Percentiles rank a stretch among this genome's conserved stretches.
Evolutionary conservation across 2,329 filamentous ascomycete genomes (phyloP).

Genomic region (Cadophora sp.): DNA sequence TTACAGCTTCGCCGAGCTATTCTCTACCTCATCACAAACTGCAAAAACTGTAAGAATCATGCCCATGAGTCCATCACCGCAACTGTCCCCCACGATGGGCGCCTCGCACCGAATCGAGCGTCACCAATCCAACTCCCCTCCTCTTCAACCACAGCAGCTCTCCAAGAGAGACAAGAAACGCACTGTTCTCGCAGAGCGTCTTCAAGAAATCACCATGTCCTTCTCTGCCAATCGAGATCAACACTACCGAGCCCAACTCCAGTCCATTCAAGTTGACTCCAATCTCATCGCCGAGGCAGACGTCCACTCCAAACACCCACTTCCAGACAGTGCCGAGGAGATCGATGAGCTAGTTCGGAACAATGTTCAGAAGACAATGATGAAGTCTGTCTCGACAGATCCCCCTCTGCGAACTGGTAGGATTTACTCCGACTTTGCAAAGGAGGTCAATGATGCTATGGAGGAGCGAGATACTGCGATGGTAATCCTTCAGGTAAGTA

Average conservation of each 20-base stretch:
- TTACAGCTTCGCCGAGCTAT: not conserved
- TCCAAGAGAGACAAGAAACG: slow-evolving; percentile 93
- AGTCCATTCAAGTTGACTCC: slow-evolving; percentile 91
- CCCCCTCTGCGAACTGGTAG: slow-evolving; percentile 71
- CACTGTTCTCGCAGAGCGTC: slow-evolving; percentile 79
- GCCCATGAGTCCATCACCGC: slow-evolving; percentile 43
- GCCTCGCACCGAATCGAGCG: slow-evolving; percentile 37
- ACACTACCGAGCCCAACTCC: slow-evolving; percentile 87
- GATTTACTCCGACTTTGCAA: slow-evolving; percentile 83
- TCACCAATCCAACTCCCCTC: slow-evolving; percentile 43
- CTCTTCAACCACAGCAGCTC: slow-evolving; percentile 41
- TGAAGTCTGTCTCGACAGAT: slow-evolving; percentile 49
- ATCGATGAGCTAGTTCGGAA: slow-evolving; percentile 45
- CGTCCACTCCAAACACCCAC: slow-evolving; percentile 74
- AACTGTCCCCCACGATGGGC: slow-evolving; percentile 39
- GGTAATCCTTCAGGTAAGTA: slow-evolving; percentile 77
- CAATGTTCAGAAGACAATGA: slow-evolving; percentile 38
- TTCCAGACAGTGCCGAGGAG: slow-evolving; percentile 59
- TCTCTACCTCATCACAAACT: not conserved
- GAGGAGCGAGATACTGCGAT: slow-evolving; percentile 87
- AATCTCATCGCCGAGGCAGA: slow-evolving; percentile 85
- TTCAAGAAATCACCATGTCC: slow-evolving; percentile 76
- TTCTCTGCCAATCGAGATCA: slow-evolving; percentile 83
- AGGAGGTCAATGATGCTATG: slow-evolving; percentile 85
- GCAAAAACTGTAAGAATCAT: slow-evolving; percentile 22